Conservation (phyloP, 768 basidiomycete species). For the Cystofilobasidium ferigula region DNA sequence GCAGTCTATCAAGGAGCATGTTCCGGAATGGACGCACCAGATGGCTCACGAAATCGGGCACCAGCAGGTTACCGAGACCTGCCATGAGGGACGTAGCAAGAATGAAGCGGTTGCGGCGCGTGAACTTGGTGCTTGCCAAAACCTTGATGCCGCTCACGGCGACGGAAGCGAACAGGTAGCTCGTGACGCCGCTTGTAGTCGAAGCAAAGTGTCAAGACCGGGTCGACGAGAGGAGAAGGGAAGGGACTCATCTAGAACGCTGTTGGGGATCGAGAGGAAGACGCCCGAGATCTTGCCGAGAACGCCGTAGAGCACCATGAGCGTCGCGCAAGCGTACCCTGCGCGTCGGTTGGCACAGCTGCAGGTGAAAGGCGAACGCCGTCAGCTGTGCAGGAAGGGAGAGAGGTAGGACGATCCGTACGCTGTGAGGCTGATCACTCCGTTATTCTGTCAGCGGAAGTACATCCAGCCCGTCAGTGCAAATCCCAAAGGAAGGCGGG, state of each 20-base stretch:
- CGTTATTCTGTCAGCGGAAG: constrained; percentile 42
- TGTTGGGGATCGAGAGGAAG: constrained; percentile 71
- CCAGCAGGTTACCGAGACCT: constrained; percentile 60
- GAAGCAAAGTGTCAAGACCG: not conserved
- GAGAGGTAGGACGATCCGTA: too few relatives aligned
- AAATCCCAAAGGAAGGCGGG: not conserved
- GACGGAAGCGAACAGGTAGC: not conserved
- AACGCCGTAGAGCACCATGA: constrained; percentile 61
- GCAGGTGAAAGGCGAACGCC: not conserved
- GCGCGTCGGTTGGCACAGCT: constrained; percentile 7
- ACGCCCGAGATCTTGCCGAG: constrained; percentile 73
- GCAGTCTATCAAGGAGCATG: constrained; percentile 37
- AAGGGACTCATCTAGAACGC: constrained; percentile 58
- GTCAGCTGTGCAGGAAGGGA: not conserved
- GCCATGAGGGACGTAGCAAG: constrained; percentile 47
- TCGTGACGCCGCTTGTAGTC: not conserved
- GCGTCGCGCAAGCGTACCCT: constrained; percentile 43
- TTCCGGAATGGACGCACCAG: constrained; percentile 49
- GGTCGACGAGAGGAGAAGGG: not conserved
- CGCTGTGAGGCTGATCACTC: constrained; percentile 60
- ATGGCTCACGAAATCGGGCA: constrained; percentile 54
- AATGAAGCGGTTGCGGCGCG: constrained; percentile 28
- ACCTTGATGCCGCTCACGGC: constrained; percentile 50
- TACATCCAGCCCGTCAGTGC: not conserved
- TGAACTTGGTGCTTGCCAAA: constrained; percentile 44